Evolutionary conservation across 148 eudicot genomes (phyloP).

Genomic region (Limonium bicolor): DNA sequence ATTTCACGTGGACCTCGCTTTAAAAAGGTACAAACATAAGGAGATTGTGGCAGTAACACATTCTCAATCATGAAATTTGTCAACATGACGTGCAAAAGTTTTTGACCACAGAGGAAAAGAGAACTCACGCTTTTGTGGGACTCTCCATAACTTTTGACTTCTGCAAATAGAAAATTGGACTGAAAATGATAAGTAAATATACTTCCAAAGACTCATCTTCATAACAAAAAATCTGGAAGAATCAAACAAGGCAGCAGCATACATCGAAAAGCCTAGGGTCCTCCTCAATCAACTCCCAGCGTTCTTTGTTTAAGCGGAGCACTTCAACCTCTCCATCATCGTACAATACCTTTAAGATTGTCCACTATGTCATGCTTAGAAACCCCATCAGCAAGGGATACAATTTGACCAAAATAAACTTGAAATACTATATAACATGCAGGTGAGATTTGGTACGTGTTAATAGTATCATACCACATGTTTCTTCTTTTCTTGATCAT

Average conservation of each 20-base stretch:
- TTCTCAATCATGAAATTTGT: too few species aligned
- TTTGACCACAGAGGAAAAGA: background rate
- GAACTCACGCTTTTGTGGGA: slow-evolving; percentile 45
- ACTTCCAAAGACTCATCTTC: background rate
- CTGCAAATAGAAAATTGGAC: slow-evolving; percentile 24
- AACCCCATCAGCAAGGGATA: too few species aligned
- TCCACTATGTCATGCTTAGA: too few species aligned
- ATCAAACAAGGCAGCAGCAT: too few species aligned
- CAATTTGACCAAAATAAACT: too few species aligned
- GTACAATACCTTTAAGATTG: slow-evolving; percentile 38
- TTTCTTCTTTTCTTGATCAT: slow-evolving; percentile 64
- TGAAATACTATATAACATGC: too few species aligned
- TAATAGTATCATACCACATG: slow-evolving; percentile 52
- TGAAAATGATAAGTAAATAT: too few species aligned
- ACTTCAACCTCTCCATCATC: slow-evolving; percentile 92
- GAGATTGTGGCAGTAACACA: background rate
- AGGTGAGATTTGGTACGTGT: too few species aligned
- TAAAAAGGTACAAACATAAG: background rate
- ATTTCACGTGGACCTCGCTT: background rate
- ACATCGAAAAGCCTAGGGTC: slow-evolving; percentile 35
- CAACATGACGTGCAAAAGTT: too few species aligned
- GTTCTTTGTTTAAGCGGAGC: slow-evolving; percentile 61
- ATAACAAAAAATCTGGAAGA: too few species aligned
- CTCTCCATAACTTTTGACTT: slow-evolving; percentile 28
- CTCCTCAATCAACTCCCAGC: slow-evolving; percentile 64